These are phyloP conservation scores for Camellia lanceoleosa DNA, from an alignment of 148 eudicot species.

Conservation along the genomic window DNA sequence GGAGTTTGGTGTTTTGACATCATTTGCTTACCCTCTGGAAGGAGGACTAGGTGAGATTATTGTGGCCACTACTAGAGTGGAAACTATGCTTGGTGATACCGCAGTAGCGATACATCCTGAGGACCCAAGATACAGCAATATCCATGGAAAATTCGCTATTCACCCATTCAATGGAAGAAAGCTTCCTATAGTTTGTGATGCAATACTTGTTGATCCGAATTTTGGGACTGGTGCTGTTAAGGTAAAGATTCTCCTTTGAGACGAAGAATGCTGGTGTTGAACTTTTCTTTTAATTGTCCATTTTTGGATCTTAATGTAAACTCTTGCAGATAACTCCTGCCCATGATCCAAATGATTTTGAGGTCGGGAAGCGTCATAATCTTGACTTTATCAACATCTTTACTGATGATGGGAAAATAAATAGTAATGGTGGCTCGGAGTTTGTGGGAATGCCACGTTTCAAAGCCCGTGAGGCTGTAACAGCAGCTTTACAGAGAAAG, in stretches of 20 bases:
- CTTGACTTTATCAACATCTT: constrained; percentile 79
- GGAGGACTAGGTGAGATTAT: constrained; percentile 75
- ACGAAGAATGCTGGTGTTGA: neutral
- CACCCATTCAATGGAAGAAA: constrained; percentile 91
- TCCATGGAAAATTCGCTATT: constrained; percentile 77
- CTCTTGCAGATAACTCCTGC: constrained; percentile 89
- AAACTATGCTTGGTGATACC: constrained; percentile 97
- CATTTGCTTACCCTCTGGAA: constrained; percentile 90
- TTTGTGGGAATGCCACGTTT: constrained; percentile 80
- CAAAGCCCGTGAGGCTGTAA: constrained; percentile 69
- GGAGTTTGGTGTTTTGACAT: constrained; percentile 86
- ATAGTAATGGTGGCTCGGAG: constrained; percentile 70
- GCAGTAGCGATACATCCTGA: constrained; percentile 93
- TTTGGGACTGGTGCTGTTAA: constrained; percentile 98
- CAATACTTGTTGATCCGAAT: constrained; percentile 65
- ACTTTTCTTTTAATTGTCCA: neutral
- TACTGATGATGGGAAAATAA: constrained; percentile 88
- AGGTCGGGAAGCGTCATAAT: constrained; percentile 76
- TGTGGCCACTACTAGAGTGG: constrained; percentile 96
- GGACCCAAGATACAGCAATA: constrained; percentile 72
- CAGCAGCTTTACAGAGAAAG: constrained; percentile 63
- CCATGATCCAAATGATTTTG: constrained; percentile 97
- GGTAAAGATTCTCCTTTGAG: constrained; percentile 35
- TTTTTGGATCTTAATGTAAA: constrained; percentile 8
- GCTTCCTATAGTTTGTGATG: constrained; percentile 83